Evolutionary conservation across 345 rosid genomes (phyloP), one percentile per base, ranked within the genome.

Genomic region (Salix dunnii): DNA sequence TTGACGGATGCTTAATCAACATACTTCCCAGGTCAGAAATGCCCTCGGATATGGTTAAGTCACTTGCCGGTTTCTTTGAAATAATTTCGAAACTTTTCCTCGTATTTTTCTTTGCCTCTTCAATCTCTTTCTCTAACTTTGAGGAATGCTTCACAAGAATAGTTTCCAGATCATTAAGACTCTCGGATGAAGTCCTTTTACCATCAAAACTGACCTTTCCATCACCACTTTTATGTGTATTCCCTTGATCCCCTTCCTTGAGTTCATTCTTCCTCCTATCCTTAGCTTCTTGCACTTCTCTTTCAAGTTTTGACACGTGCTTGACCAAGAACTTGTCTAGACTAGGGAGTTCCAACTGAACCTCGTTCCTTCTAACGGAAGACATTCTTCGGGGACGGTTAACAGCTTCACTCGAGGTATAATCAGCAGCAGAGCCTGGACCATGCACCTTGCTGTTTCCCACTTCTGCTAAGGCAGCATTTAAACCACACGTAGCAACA

Each of bases 401-500:
- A 71, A 68, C 77, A 70, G 73, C 78, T 58, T 86, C 74, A 73
- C 49, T 80, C 68, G 83, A 74, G 27, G 77, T 35, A 62, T 63
- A 66, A 68, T 77, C 82, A 35, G 78, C 70, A 40, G 74, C 74
- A 70, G 84, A 78, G 70, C 43, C 83, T 58, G 70, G 78, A 74
- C 79, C 69, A 13, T 79, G 87, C 64, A 68, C 74, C 83, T 84
- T 93, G 68, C 48, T 77, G 76, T 73, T 79, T 73, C 86, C 90
- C 61, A 75, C 86, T 89, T 93, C 91, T 79, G 94, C 95, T 77
- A 96, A 85, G 53, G 91, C 94, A 77, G 92, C 97, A 88, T 82
- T 94, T 82, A 96, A 85, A 79, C 98, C 99, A 82, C 98, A 85
- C 31, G 97, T 94, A 55, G 99, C 99, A 74, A 96, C 98, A 70